phyloP scores from a whole-genome alignment of 139 green algal species.

The Coelastrella sp. region DNA sequence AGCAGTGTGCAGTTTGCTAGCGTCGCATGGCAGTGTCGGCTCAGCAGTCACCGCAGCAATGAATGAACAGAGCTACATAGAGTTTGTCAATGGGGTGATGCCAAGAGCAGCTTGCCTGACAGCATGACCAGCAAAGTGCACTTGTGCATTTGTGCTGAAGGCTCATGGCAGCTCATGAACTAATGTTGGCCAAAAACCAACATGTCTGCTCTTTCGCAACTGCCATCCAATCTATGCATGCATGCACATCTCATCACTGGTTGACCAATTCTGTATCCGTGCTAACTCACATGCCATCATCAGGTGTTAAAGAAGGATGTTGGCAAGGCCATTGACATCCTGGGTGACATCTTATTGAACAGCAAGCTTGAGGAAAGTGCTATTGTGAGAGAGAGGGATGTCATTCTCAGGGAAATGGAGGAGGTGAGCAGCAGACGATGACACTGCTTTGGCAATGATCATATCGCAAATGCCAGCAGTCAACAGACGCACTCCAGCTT shows the following conservation, averaged over 20 bases:
- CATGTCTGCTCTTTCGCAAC: too few species aligned
- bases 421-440: constrained; percentile 71
- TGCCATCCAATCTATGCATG: too few species aligned
- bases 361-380: constrained; percentile 87
- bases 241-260: background rate
- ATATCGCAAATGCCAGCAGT: background rate
- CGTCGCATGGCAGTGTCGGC: too few species aligned
- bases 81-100: too few species aligned
- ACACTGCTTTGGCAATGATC: background rate
- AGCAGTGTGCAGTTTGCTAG: too few species aligned
- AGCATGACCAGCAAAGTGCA: background rate
- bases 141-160: too few species aligned
- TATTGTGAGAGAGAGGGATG: constrained; percentile 92
- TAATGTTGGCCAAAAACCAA: too few species aligned
- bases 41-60: too few species aligned
- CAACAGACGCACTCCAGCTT: background rate
- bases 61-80: too few species aligned
- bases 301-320: constrained; percentile 86
- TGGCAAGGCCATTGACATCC: constrained; percentile 91
- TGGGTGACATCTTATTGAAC: constrained; percentile 98
- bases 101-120: background rate
- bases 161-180: too few species aligned
- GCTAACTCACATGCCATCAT: too few species aligned
- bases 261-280: too few species aligned
- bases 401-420: constrained; percentile 98